A percentile compares a stretch with the other conserved stretches of the same genome.
Conservation (phyloP, 1,139 yeast genomes). For the Blastobotrys proliferans region DNA sequence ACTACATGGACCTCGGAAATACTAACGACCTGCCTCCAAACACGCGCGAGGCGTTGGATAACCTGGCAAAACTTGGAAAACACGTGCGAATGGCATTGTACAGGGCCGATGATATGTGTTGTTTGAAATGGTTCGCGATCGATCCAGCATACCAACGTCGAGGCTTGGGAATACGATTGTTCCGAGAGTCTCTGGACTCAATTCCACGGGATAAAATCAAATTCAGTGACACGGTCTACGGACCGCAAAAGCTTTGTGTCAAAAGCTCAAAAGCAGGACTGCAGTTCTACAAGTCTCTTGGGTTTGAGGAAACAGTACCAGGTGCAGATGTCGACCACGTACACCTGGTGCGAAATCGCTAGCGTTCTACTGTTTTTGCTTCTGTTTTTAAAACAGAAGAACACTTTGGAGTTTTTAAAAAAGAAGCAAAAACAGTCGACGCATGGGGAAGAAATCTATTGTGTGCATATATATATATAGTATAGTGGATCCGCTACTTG, state of each 20-base stretch:
- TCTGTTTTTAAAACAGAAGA: background rate
- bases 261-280: conserved; percentile 3
- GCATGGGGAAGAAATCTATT: background rate
- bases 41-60: conserved; percentile 2
- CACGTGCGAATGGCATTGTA: conserved; percentile 16
- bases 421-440: background rate
- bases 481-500: background rate
- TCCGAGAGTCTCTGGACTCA: background rate
- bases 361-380: background rate
- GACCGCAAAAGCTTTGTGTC: conserved; percentile 16
- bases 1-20: conserved; percentile 7
- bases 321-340: conserved; percentile 7
- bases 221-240: conserved; percentile 12
- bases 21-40: conserved; percentile 7
- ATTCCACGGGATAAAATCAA: conserved; percentile 13
- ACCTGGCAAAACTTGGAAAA: conserved; percentile 14
- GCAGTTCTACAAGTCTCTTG: conserved; percentile 4
- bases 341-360: conserved; percentile 4
- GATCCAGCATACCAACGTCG: conserved; percentile 17
- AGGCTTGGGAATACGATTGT: conserved; percentile 9
- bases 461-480: background rate
- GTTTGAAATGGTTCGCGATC: conserved; percentile 17
- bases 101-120: conserved; percentile 16
- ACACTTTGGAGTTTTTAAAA: background rate
- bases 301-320: conserved; percentile 8